Conservation (phyloP, 495 filamentous ascomycete species). For the Penicillium ochrochloron region DNA sequence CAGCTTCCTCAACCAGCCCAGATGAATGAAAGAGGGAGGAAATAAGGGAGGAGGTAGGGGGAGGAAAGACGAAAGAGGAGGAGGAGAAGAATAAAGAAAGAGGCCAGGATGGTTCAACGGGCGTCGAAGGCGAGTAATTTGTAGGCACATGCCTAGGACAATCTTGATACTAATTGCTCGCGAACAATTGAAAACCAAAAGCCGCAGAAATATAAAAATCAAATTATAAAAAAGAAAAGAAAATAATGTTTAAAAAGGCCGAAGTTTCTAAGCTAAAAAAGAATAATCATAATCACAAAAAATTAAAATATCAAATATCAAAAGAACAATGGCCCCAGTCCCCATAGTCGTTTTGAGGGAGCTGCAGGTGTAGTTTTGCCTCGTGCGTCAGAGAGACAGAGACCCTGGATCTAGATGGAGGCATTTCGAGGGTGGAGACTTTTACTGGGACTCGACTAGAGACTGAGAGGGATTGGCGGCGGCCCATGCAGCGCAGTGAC, state of each 20-base stretch:
- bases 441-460: no score
- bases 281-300: constrained; percentile 14
- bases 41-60: constrained; percentile 24
- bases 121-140: constrained; percentile 21
- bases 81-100: constrained; percentile 18
- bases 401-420: constrained; percentile 40
- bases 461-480: constrained; percentile 33
- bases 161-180: constrained; percentile 17
- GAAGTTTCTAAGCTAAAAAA: constrained; percentile 7
- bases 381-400: constrained; percentile 35
- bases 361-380: constrained; percentile 44
- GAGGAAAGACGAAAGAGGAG: constrained; percentile 8
- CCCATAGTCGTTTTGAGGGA: constrained; percentile 38
- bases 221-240: constrained; percentile 13
- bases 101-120: constrained; percentile 20
- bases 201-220: constrained; percentile 10
- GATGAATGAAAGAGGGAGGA: constrained; percentile 21
- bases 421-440: constrained; percentile 24
- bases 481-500: constrained; percentile 34
- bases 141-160: constrained; percentile 22
- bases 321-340: constrained; percentile 30
- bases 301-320: constrained; percentile 19
- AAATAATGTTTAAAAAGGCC: constrained; percentile 21
- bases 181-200: constrained; percentile 18
- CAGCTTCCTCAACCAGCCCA: constrained; percentile 33